Base-by-base conservation (phyloP, 148 eudicot genomes). In the Beta vulgaris region DNA sequence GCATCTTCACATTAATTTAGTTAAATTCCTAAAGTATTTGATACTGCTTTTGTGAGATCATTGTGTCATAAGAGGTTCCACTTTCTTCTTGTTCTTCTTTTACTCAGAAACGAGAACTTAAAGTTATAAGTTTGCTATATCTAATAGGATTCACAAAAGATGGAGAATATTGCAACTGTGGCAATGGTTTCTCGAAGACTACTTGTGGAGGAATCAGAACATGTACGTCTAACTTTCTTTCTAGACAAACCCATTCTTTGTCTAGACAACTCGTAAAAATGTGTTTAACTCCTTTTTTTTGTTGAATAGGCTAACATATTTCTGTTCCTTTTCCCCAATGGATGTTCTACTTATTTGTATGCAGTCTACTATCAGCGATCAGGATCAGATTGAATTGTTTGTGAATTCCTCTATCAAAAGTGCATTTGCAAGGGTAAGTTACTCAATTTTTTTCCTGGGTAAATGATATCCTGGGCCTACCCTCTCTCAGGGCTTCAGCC, bases 161-260 rank as follows among this genome's bases (percentile, higher is more conserved):
- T 94, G 92, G 96, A 91, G 71, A 76, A 82, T 77, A 82, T 89
- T 23, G 78, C 88, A 39, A 84, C 89, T 69, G 88, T 89, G 73
- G 88, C 98, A 43, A 92, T 92, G 99, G 86, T 91, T 83, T 78
- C 87, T 37, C 85, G 93, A 77, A 89, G 97, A 87, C 83, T 96
- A 80, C 94, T 96, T 74, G 85, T 81, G 71, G 98, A 95, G 86
- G 98, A 92, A 77, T 87, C 92, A 21, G 91, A 86, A 80, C 31
- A 64, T 83, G 96, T 90, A 85, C 72, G 87, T 69, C 42, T 76
- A 51, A 53, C 62, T 55, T 46, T 53, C 35, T 74, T 35, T 42
- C 54, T 63, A 70, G 34, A 29, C 64, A 37, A 40, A 26, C 80
- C 32, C 35, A 35, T 39, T 32, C 23, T 60, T 31, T 77, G 5